Evolutionary conservation across 2,329 filamentous ascomycete genomes (phyloP), one percentile per base, ranked within the genome.

Genomic region (Chaetomiaceae sp.): DNA sequence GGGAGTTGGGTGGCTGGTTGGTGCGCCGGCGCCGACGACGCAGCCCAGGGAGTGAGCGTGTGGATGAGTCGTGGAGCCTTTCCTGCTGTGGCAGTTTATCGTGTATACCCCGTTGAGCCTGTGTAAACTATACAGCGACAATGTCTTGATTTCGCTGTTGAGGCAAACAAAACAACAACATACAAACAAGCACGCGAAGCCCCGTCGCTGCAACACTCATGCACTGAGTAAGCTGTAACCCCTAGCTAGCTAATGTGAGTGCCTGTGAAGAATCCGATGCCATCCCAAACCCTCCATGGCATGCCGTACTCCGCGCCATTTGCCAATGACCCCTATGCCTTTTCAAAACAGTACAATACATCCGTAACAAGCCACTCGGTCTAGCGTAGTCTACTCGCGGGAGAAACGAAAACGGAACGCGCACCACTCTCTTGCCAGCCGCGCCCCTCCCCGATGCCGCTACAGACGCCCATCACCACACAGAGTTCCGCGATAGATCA

Each of bases 1-100:
- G 35, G 78, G 82, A 15, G 76, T 86, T 19, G 81, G 82, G 0
- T 85, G 82, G 82, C 62, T 85, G 38, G 75, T 85, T 48, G 79
- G 78, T 6, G 81, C 80, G 3, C 54, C 51, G 12, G 39, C 48
- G 18, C 42, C 55, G 17, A n/a, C 36, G 19, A 17, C 6, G 42
- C 20, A 27, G 33, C 22, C 15, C 33, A 27, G 37, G 33, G 38
- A 49, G 24, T 46, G 37, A 45, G 18, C 32, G 17, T 7, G 18
- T n/a, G 5, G 19, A 7, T 27, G 38, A 27, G 20, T n/a, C n/a
- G n/a, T n/a, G n/a, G n/a, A n/a, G n/a, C n/a, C n/a, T n/a, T n/a
- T n/a, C n/a, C n/a, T 24, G 22, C 22, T 24, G 9, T 24, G 22
- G 22, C n/a, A n/a, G n/a, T n/a, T n/a, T n/a, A n/a, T n/a, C n/a